Evolutionary conservation across 768 basidiomycete genomes (phyloP).

Genomic region (Pisolithus albus): DNA sequence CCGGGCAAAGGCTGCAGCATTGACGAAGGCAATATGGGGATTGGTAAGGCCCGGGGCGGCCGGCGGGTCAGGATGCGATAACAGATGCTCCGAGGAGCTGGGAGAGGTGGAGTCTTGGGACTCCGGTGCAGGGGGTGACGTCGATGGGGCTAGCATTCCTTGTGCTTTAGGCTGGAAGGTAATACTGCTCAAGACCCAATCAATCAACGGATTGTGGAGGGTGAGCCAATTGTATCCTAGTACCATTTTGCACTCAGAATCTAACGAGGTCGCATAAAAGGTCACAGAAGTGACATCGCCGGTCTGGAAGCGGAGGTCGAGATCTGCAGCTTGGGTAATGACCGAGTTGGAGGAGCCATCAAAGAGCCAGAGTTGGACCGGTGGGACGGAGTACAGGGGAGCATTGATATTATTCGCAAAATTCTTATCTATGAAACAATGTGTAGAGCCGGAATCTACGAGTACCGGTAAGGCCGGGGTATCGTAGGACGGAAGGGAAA

Average conservation of each 20-base stretch:
- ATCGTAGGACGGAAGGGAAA: too few species aligned
- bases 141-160: neutral
- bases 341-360: too few species aligned
- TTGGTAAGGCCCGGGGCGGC: neutral
- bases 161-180: neutral
- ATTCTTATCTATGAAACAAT: too few species aligned
- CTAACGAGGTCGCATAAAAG: slow-evolving; percentile 5
- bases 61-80: neutral
- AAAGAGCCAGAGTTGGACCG: too few species aligned
- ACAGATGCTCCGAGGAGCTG: too few species aligned
- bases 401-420: too few species aligned
- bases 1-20: neutral
- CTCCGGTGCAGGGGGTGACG: too few species aligned
- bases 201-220: neutral
- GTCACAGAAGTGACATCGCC: neutral
- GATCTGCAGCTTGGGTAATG: neutral
- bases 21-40: neutral
- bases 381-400: too few species aligned
- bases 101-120: too few species aligned
- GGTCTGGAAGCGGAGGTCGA: neutral
- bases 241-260: neutral
- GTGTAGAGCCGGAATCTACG: too few species aligned
- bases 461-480: too few species aligned
- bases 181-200: neutral
- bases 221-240: neutral